phyloP scores from a whole-genome alignment of 345 rosid species.

The Lepidium aucheri region DNA sequence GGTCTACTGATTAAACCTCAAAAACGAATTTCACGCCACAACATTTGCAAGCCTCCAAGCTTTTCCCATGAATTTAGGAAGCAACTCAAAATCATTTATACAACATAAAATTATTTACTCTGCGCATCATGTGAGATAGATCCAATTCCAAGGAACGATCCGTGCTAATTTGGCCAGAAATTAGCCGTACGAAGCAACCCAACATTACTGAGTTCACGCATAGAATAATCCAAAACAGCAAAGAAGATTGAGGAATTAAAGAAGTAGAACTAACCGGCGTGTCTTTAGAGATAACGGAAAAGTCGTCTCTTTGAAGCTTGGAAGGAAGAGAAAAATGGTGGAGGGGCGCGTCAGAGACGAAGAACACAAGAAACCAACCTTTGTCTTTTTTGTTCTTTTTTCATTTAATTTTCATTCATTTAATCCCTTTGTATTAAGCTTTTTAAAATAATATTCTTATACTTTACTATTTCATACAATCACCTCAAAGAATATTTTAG shows the following conservation, averaged over 20 bases:
- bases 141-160: not conserved
- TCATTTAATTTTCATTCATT: not conserved
- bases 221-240: not conserved
- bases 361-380: conserved; percentile 10
- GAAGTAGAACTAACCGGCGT: conserved; percentile 14
- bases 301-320: conserved; percentile 23
- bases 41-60: not conserved
- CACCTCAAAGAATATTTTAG: not conserved
- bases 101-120: not conserved
- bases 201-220: not conserved
- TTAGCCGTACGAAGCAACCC: not conserved
- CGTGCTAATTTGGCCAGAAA: not conserved
- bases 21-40: not conserved
- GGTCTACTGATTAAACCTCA: not conserved
- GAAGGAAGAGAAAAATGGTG: conserved; percentile 19
- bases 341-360: conserved; percentile 21
- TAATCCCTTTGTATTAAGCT: not conserved
- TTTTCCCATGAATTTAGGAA: not conserved
- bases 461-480: not conserved
- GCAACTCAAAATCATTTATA: not conserved
- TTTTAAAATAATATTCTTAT: not conserved
- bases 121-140: not conserved
- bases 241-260: not conserved
- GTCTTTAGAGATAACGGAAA: not conserved
- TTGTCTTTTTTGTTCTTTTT: not conserved